These are phyloP conservation scores for Candida sakaeoensis DNA, from an alignment of 805 yeast species.

Conservation along the genomic window DNA sequence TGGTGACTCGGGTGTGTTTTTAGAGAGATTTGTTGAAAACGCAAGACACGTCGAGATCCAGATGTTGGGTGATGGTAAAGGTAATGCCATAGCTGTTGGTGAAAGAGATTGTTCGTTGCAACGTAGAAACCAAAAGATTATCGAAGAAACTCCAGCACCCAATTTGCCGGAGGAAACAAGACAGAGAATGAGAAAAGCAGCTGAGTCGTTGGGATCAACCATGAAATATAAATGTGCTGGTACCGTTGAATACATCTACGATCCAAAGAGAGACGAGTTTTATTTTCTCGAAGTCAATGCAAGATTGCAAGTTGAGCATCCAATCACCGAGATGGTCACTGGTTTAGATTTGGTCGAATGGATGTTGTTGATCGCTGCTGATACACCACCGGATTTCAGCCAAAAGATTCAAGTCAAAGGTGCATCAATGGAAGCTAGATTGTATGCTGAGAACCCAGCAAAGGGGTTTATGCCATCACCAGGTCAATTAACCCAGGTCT, in stretches of 20 bases:
- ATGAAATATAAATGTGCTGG: constrained; percentile 96
- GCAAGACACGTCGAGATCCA: constrained; percentile 97
- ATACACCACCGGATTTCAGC: constrained; percentile 74
- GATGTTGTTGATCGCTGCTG: constrained; percentile 93
- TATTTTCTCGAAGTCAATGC: constrained; percentile 96
- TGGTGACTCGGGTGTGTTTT: constrained; percentile 92
- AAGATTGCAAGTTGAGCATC: constrained; percentile 96
- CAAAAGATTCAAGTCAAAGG: constrained; percentile 64
- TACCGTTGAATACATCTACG: constrained; percentile 94
- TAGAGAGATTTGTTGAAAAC: constrained; percentile 91
- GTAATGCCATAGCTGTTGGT: constrained; percentile 89
- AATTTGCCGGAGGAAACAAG: constrained; percentile 81
- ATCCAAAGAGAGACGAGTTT: constrained; percentile 79
- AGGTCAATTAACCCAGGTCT: constrained; percentile 82
- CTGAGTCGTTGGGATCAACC: constrained; percentile 75
- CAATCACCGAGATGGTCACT: constrained; percentile 92
- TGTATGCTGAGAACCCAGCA: constrained; percentile 95
- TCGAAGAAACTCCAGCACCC: constrained; percentile 98
- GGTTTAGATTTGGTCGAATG: constrained; percentile 94
- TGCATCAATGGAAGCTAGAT: constrained; percentile 94
- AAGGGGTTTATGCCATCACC: constrained; percentile 95
- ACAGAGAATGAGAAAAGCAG: constrained; percentile 69
- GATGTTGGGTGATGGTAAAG: constrained; percentile 93
- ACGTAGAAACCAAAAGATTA: constrained; percentile 93
- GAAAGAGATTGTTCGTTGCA: constrained; percentile 98